Evolutionary conservation across 75 land plant species (phyloP).

Genomic region (Selaginella moellendorffii): DNA sequence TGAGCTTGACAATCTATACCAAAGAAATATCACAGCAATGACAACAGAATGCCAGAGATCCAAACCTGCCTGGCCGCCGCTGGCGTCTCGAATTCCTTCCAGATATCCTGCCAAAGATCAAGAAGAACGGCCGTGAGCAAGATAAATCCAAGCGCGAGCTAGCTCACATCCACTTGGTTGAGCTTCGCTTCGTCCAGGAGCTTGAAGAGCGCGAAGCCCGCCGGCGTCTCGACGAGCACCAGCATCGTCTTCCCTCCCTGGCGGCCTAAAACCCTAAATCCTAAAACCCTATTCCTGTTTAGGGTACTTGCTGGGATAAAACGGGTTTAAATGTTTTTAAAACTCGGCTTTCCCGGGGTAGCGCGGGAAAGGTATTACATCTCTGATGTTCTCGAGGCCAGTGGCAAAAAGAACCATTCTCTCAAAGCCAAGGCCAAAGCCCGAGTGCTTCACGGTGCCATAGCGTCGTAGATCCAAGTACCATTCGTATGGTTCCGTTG

Average conservation of each 20-base stretch:
- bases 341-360: constrained; percentile 20
- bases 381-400: constrained; percentile 37
- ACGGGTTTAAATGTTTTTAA: constrained; percentile 1
- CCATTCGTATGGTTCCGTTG: constrained; percentile 50
- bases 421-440: constrained; percentile 3
- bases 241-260: constrained; percentile 35
- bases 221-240: constrained; percentile 76
- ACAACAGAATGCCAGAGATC: not conserved
- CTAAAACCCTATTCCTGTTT: not conserved
- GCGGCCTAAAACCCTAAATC: not conserved
- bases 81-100: constrained; percentile 60
- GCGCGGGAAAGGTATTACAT: constrained; percentile 60
- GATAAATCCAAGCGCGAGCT: not conserved
- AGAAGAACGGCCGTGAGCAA: not conserved
- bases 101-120: constrained; percentile 46
- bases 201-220: constrained; percentile 83
- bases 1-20: constrained; percentile 72
- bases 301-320: not conserved
- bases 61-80: constrained; percentile 73
- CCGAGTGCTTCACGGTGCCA: constrained; percentile 10
- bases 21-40: not conserved
- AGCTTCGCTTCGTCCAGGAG: constrained; percentile 73
- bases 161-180: constrained; percentile 55
- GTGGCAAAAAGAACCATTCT: constrained; percentile 26
- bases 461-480: constrained; percentile 17